Evolutionary conservation across 2,329 filamentous ascomycete species (phyloP).

Genomic region (Lomentospora prolificans): DNA sequence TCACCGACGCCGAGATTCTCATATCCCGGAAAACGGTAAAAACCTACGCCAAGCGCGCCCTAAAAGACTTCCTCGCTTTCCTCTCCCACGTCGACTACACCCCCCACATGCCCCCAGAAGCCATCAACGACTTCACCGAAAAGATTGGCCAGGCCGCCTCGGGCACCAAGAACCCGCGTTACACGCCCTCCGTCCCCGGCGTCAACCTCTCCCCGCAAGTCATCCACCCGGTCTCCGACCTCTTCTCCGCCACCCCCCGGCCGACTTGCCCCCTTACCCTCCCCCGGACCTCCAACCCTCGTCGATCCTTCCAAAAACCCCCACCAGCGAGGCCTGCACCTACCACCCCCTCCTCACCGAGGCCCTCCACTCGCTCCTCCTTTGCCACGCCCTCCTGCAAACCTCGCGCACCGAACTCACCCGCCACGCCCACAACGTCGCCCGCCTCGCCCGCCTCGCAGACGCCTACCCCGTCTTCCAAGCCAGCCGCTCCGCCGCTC

Average conservation of each 20-base stretch:
- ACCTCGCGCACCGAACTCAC: constrained; percentile 69
- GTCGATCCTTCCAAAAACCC: background rate
- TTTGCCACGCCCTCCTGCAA: constrained; percentile 71
- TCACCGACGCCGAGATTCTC: constrained; percentile 21
- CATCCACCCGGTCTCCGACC: constrained; percentile 40
- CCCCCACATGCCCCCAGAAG: constrained; percentile 52
- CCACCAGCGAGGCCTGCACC: constrained; percentile 51
- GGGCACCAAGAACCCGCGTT: constrained; percentile 22
- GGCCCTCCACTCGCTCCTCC: constrained; percentile 65
- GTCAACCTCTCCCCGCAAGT: constrained; percentile 22
- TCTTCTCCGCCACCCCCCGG: constrained; percentile 63
- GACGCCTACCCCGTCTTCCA: constrained; percentile 79
- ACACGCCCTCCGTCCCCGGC: constrained; percentile 16
- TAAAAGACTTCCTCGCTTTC: constrained; percentile 66
- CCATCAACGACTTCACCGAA: constrained; percentile 45
- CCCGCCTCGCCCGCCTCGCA: constrained; percentile 60
- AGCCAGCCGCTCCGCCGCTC: constrained; percentile 57
- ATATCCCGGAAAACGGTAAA: constrained; percentile 62
- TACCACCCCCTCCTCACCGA: constrained; percentile 76
- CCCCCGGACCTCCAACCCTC: constrained; percentile 21
- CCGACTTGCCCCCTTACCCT: constrained; percentile 60
- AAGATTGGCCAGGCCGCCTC: constrained; percentile 41
- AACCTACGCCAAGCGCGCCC: constrained; percentile 62
- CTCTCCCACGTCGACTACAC: constrained; percentile 71
- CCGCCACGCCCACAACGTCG: constrained; percentile 74